Percentiles rank a stretch among this genome's conserved stretches.
Conservation (phyloP, 768 basidiomycete species). For the Holtermannia corniformis region DNA sequence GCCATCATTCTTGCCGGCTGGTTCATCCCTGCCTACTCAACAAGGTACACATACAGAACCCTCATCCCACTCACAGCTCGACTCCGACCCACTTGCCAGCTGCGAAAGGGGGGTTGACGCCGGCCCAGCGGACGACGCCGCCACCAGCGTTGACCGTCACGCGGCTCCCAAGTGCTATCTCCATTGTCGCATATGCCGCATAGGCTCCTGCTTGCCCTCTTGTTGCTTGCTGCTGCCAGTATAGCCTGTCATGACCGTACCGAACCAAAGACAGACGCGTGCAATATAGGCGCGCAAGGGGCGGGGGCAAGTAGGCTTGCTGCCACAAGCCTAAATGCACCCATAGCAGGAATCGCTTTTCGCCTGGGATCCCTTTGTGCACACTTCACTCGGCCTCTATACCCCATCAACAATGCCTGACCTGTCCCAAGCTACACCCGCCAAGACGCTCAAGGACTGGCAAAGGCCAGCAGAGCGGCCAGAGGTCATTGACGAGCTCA, state of each 20-base stretch:
- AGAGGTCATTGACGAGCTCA: slow-evolving; percentile 75
- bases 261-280: background rate
- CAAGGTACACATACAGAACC: background rate
- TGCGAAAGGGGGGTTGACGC: slow-evolving; percentile 65
- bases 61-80: slow-evolving; percentile 51
- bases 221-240: background rate
- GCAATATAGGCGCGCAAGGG: too few species aligned
- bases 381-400: too few species aligned
- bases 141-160: slow-evolving; percentile 72
- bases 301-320: too few species aligned
- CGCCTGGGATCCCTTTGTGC: too few species aligned
- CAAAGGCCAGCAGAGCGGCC: slow-evolving; percentile 61
- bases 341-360: too few species aligned
- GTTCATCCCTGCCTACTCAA: slow-evolving; percentile 23
- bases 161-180: slow-evolving; percentile 54
- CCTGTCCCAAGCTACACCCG: slow-evolving; percentile 17
- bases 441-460: slow-evolving; percentile 34
- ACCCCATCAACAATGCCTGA: slow-evolving; percentile 1
- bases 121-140: slow-evolving; percentile 78
- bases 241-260: background rate
- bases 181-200: slow-evolving; percentile 26
- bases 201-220: too few species aligned
- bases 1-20: slow-evolving; percentile 93
- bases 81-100: slow-evolving; percentile 92
- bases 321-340: too few species aligned